Evolutionary conservation across 345 rosid species (phyloP).

Genomic region (Erysimum cheiranthoides): DNA sequence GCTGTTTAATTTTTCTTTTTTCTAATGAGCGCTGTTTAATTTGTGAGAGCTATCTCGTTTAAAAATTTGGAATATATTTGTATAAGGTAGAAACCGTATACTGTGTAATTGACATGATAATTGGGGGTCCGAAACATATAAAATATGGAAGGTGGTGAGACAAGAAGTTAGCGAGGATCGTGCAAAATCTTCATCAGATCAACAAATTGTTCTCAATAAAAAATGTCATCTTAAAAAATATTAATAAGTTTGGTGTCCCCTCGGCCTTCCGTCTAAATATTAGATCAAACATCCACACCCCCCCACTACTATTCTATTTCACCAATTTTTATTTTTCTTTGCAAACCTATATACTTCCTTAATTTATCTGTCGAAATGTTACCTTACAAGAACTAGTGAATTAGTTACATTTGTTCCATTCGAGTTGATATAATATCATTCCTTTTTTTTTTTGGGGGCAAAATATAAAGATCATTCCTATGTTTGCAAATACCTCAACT

Average conservation of each 20-base stretch:
- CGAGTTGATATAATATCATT: no score
- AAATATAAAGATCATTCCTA: no score
- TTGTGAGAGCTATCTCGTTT: neutral
- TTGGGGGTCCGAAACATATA: slow-evolving; percentile 17
- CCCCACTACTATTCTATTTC: neutral
- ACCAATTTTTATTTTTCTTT: neutral
- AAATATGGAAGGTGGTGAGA: slow-evolving; percentile 29
- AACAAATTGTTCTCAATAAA: slow-evolving; percentile 23
- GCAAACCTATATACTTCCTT: neutral
- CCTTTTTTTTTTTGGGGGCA: no score
- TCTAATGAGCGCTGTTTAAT: neutral
- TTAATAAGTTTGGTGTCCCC: slow-evolving; percentile 1
- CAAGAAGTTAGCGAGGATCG: slow-evolving; percentile 44
- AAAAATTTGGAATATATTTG: neutral
- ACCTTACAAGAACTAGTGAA: no score
- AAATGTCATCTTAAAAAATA: neutral
- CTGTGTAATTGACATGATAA: slow-evolving; percentile 13
- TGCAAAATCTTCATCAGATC: slow-evolving; percentile 38
- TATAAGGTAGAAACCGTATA: neutral
- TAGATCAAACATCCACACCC: slow-evolving; percentile 12
- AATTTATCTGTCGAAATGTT: no score
- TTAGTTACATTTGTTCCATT: neutral
- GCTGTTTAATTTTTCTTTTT: neutral
- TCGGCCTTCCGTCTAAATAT: neutral
- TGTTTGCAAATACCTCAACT: no score